These are phyloP conservation scores for Guyanaporus albipodus DNA, from an alignment of 768 basidiomycete genomes.

Conservation along the genomic window DNA sequence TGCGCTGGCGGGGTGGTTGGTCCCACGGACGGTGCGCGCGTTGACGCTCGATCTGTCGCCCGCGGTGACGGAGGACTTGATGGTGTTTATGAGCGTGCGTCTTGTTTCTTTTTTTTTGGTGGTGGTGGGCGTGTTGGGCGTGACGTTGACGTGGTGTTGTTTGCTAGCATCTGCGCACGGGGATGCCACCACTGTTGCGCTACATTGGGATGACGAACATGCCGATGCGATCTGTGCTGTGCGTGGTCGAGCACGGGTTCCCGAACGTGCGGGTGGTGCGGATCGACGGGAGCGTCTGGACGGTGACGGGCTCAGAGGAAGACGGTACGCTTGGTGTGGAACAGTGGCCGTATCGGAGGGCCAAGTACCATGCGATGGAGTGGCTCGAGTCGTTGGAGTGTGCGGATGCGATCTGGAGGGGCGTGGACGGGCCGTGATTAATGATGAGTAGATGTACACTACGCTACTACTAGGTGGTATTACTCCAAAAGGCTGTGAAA, in stretches of 20 bases:
- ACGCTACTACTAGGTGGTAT: too few relatives aligned
- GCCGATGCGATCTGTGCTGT: constrained; percentile 36
- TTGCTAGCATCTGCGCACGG: constrained; percentile 55
- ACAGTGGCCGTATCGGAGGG: constrained; percentile 53
- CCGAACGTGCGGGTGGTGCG: constrained; percentile 56
- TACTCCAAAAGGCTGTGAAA: too few relatives aligned
- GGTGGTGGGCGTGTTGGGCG: too few relatives aligned
- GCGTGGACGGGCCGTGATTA: constrained; percentile 12
- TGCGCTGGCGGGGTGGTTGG: constrained; percentile 62
- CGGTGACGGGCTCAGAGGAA: constrained; percentile 33
- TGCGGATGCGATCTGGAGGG: constrained; percentile 45
- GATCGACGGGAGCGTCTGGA: constrained; percentile 53
- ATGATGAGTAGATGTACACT: too few relatives aligned
- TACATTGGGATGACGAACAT: constrained; percentile 57
- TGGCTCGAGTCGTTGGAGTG: constrained; percentile 68
- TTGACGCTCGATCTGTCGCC: constrained; percentile 41
- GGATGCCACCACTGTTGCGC: constrained; percentile 48
- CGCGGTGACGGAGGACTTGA: constrained; percentile 37
- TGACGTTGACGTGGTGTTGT: too few relatives aligned
- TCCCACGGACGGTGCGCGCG: constrained; percentile 51
- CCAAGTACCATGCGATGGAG: constrained; percentile 48
- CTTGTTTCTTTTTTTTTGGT: background rate
- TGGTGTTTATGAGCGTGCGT: constrained; percentile 40
- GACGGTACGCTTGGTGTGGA: constrained; percentile 42
- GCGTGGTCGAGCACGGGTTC: constrained; percentile 56